Conservation (phyloP, 352 stramenopile genomes). For the Globisporangium cederbergense region DNA sequence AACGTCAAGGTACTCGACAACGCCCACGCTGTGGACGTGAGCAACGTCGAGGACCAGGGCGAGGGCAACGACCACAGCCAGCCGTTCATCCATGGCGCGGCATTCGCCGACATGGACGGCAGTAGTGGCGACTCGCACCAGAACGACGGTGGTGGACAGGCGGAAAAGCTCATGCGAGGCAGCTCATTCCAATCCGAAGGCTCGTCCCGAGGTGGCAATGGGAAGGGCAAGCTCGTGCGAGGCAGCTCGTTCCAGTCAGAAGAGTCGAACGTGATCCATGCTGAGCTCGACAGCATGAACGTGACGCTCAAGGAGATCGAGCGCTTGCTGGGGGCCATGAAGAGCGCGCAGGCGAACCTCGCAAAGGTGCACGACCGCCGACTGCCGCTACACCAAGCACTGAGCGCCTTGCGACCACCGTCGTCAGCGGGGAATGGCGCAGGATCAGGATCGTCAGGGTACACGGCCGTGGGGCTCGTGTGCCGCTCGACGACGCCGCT, state of each 20-base stretch:
- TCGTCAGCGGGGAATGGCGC: no score
- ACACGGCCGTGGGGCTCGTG: background rate
- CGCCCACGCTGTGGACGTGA: conserved; percentile 52
- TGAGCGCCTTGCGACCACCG: conserved; percentile 17
- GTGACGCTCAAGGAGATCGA: conserved; percentile 41
- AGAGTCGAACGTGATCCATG: conserved; percentile 35
- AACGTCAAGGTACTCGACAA: conserved; percentile 73
- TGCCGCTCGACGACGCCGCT: conserved; percentile 7
- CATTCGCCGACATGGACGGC: conserved; percentile 6
- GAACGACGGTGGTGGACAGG: background rate
- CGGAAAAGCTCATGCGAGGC: conserved; percentile 17
- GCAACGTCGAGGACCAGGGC: conserved; percentile 36
- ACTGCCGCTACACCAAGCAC: conserved; percentile 37
- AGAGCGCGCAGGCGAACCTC: conserved; percentile 32
- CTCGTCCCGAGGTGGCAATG: no score
- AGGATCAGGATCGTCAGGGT: no score
- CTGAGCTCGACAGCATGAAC: conserved; percentile 46
- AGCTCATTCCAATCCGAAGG: no score
- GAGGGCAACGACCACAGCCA: conserved; percentile 22
- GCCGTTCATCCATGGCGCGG: conserved; percentile 35
- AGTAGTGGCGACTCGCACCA: conserved; percentile 17
- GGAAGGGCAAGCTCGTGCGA: no score
- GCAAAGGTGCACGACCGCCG: conserved; percentile 38
- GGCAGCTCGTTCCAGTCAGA: conserved; percentile 44
- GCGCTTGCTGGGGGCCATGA: conserved; percentile 35